Conservation (phyloP, 352 stramenopile species). For the Pythium aquatile region DNA sequence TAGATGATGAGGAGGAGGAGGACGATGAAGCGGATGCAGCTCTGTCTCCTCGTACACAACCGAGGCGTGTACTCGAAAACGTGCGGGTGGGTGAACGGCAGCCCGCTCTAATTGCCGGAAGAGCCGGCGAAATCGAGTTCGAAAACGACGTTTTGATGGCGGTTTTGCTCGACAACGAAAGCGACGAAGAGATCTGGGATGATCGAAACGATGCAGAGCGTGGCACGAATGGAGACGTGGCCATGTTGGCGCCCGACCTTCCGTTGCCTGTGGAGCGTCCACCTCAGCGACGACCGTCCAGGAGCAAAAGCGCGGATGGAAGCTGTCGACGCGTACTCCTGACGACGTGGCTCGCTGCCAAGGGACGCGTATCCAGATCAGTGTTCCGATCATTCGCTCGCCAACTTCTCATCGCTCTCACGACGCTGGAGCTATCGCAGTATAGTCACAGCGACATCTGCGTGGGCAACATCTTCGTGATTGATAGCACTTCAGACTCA, state of each 20-base stretch:
- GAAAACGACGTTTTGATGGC: neutral
- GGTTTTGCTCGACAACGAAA: constrained; percentile 10
- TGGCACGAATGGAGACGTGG: constrained; percentile 39
- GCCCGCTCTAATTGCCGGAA: neutral
- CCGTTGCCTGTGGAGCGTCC: neutral
- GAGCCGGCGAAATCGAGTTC: neutral
- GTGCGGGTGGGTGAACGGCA: neutral
- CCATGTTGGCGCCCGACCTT: constrained; percentile 30
- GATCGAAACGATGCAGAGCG: neutral
- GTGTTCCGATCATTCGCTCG: constrained; percentile 53
- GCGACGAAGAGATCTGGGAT: constrained; percentile 17
- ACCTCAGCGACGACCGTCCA: neutral
- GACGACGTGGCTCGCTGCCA: constrained; percentile 38
- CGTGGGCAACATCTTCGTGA: constrained; percentile 52
- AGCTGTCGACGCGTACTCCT: constrained; percentile 23
- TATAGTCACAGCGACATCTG: constrained; percentile 54
- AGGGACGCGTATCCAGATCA: constrained; percentile 32
- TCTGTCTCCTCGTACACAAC: neutral
- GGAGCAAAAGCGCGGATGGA: neutral
- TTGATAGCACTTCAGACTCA: constrained; percentile 4
- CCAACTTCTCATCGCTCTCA: constrained; percentile 60
- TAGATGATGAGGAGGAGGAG: neutral
- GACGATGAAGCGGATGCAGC: neutral
- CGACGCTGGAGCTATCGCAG: constrained; percentile 47
- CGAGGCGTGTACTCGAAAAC: neutral